phyloP scores from a whole-genome alignment of 139 green algal genomes.

The Desmodesmus armatus region DNA sequence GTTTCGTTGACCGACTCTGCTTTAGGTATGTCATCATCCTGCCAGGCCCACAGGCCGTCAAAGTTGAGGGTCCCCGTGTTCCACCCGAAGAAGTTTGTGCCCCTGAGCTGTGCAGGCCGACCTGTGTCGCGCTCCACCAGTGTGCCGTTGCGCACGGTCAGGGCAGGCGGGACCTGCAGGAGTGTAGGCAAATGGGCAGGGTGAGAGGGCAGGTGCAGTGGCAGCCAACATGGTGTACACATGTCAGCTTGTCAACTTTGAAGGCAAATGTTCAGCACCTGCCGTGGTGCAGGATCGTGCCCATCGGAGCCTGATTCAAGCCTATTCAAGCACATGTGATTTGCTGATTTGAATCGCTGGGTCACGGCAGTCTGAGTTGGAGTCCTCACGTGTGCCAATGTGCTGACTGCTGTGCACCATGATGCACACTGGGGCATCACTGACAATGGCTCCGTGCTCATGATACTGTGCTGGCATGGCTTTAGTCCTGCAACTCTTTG shows the following conservation, averaged over 20 bases:
- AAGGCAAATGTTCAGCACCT: neutral
- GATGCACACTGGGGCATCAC: neutral
- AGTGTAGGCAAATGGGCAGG: too few relatives aligned
- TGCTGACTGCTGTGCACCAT: neutral
- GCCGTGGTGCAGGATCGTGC: neutral
- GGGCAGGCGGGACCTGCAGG: constrained; percentile 30
- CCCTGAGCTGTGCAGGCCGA: constrained; percentile 17
- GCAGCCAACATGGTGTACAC: too few relatives aligned
- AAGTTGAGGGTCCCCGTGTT: constrained; percentile 36
- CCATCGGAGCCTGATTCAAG: too few relatives aligned
- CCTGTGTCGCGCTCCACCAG: constrained; percentile 13
- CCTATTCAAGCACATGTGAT: too few relatives aligned
- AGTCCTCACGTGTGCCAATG: neutral
- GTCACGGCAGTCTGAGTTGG: neutral
- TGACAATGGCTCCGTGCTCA: neutral
- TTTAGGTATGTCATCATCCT: too few relatives aligned
- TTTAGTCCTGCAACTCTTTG: neutral
- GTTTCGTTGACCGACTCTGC: too few relatives aligned
- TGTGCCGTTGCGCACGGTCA: neutral
- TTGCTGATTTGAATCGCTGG: neutral
- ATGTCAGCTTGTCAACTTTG: neutral
- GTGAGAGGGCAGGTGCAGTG: too few relatives aligned
- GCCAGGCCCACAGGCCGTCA: constrained; percentile 41
- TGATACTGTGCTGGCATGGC: neutral
- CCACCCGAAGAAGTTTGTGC: constrained; percentile 49